Conservation (phyloP, 73 alveolate genomes). For the Symbiodinium pilosum region DNA sequence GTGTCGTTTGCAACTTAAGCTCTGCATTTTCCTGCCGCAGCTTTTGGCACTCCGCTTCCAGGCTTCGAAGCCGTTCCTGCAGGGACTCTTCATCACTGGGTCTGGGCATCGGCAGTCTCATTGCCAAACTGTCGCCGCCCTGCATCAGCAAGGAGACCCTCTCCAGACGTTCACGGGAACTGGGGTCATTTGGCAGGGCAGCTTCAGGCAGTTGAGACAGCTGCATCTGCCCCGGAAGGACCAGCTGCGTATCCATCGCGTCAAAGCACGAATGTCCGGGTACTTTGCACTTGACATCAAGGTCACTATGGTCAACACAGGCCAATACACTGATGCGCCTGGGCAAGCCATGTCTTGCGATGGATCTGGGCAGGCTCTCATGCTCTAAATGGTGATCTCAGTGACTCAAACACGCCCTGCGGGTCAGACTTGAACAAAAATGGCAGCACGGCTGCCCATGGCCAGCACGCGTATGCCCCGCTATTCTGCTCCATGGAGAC, state of each 20-base stretch:
- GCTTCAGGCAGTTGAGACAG: not conserved
- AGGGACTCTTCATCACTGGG: not conserved
- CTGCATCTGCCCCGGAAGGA: constrained; percentile 17
- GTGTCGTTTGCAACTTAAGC: not conserved
- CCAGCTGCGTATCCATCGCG: constrained; percentile 13
- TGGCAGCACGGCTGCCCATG: not conserved
- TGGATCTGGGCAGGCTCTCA: not conserved
- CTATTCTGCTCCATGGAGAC: too few relatives aligned
- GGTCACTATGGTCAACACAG: not conserved
- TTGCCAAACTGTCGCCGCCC: not conserved
- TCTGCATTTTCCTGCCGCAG: not conserved
- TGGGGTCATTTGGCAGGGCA: not conserved
- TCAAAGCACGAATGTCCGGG: not conserved
- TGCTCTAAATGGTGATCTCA: not conserved
- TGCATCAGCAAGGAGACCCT: not conserved
- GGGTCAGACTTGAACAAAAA: not conserved
- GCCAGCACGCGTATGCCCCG: too few relatives aligned
- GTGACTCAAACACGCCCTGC: not conserved
- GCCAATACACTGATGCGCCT: not conserved
- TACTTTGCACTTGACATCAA: not conserved
- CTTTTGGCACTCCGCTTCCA: not conserved
- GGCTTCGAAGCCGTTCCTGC: not conserved
- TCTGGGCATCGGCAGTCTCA: constrained; percentile 6
- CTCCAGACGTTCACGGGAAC: not conserved
- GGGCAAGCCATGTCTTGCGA: not conserved